phyloP scores from a whole-genome alignment of 2,329 filamentous ascomycete species.

The Scleromitrula shiraiana region DNA sequence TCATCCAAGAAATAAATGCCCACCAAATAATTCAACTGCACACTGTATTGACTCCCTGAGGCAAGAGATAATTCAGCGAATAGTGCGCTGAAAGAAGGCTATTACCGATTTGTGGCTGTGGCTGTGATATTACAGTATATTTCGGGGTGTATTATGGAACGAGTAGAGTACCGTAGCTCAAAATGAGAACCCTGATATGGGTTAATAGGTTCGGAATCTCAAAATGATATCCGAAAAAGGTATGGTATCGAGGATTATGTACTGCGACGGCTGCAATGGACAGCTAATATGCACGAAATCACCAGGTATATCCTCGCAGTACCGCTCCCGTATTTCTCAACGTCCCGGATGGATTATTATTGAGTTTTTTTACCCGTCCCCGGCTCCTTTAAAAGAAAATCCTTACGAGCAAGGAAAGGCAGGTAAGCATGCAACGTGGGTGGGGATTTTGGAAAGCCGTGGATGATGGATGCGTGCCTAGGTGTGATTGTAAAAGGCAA shows the following conservation, averaged over 20 bases:
- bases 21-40: too few relatives aligned
- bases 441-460: not conserved
- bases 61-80: not conserved
- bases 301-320: constrained; percentile 9
- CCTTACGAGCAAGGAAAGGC: constrained; percentile 6
- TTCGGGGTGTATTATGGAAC: too few relatives aligned
- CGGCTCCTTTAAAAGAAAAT: constrained; percentile 6
- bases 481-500: too few relatives aligned
- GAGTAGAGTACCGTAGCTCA: too few relatives aligned
- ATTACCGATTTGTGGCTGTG: not conserved
- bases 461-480: too few relatives aligned
- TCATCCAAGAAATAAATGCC: too few relatives aligned
- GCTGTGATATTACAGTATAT: too few relatives aligned
- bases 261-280: constrained; percentile 7
- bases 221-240: not conserved
- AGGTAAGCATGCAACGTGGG: not conserved
- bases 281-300: constrained; percentile 10
- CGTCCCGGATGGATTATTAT: constrained; percentile 4
- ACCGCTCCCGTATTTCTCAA: constrained; percentile 8
- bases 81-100: not conserved
- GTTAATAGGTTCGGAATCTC: constrained; percentile 3
- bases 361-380: constrained; percentile 6
- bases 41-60: too few relatives aligned
- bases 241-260: constrained; percentile 8
- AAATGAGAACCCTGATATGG: too few relatives aligned